phyloP scores from a whole-genome alignment of 2,329 filamentous ascomycete species.

The Ascochyta fabae region DNA sequence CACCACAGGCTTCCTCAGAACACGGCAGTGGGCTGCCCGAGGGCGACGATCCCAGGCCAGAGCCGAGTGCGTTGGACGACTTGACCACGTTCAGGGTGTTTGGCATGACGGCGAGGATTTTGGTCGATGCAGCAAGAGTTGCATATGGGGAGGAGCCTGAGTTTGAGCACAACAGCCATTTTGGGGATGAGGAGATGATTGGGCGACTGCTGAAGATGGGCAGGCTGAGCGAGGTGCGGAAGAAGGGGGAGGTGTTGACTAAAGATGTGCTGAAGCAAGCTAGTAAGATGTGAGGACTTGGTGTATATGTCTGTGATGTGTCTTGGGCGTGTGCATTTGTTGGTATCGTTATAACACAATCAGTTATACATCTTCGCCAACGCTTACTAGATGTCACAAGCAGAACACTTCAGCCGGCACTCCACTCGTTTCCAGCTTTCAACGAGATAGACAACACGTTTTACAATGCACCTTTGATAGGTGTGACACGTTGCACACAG shows the following conservation, averaged over 20 bases:
- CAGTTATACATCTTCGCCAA: too few species aligned
- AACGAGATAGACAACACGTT: too few species aligned
- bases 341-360: too few species aligned
- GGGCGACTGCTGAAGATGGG: constrained; percentile 62
- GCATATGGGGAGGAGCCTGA: constrained; percentile 84
- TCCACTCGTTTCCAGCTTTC: too few species aligned
- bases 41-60: constrained; percentile 42
- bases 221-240: constrained; percentile 59
- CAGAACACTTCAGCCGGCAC: too few species aligned
- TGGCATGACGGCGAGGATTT: constrained; percentile 90
- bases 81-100: constrained; percentile 79
- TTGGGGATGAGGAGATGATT: constrained; percentile 73
- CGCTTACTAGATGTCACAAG: too few species aligned
- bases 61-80: constrained; percentile 47
- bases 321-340: too few species aligned
- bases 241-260: constrained; percentile 60
- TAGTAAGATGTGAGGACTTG: constrained; percentile 51
- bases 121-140: constrained; percentile 85
- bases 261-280: constrained; percentile 59
- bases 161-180: constrained; percentile 74
- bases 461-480: too few species aligned
- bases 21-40: constrained; percentile 15
- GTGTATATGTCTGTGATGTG: not conserved
- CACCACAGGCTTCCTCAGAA: not conserved
- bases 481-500: too few species aligned